phyloP scores from a whole-genome alignment of 352 stramenopile genomes.

The Phytopythium helicoides region DNA sequence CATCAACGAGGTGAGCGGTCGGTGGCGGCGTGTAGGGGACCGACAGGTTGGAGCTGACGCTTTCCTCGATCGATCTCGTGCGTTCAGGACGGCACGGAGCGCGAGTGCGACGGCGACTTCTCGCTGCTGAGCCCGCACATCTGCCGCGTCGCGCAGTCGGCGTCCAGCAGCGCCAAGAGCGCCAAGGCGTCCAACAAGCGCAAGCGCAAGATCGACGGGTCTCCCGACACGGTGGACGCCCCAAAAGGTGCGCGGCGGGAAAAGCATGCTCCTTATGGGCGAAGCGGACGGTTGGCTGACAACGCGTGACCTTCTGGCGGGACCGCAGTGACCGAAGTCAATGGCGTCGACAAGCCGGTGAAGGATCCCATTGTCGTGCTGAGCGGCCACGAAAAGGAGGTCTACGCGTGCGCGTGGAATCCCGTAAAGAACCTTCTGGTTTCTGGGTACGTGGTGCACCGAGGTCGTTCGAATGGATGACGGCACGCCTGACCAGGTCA shows the following conservation, averaged over 20 bases:
- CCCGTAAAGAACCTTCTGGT: slow-evolving; percentile 94
- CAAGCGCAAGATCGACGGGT: slow-evolving; percentile 76
- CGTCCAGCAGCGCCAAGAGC: slow-evolving; percentile 60
- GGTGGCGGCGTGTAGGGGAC: too few relatives aligned
- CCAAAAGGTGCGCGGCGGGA: slow-evolving; percentile 44
- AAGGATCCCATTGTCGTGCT: slow-evolving; percentile 65
- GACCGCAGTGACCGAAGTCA: slow-evolving; percentile 37
- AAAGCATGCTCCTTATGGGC: too few relatives aligned
- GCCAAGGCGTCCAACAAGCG: slow-evolving; percentile 76
- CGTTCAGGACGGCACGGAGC: slow-evolving; percentile 75
- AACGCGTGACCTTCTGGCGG: not conserved
- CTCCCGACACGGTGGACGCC: slow-evolving; percentile 58
- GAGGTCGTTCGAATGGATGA: too few relatives aligned
- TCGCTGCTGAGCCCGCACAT: slow-evolving; percentile 92
- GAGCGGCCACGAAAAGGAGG: slow-evolving; percentile 86
- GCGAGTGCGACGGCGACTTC: slow-evolving; percentile 88
- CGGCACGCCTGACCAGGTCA: not conserved
- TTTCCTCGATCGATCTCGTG: not conserved
- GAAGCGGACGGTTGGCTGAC: not conserved
- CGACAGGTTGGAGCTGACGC: not conserved
- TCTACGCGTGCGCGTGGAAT: slow-evolving; percentile 98
- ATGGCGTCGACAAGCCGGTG: slow-evolving; percentile 63
- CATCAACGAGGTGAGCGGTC: slow-evolving; percentile 70
- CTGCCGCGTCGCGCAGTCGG: slow-evolving; percentile 80
- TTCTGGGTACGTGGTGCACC: slow-evolving; percentile 55